Percentiles rank a stretch among this genome's conserved stretches.
Conservation (phyloP, 2,329 filamentous ascomycete genomes). For the Aspergillus pseudoterreus region DNA sequence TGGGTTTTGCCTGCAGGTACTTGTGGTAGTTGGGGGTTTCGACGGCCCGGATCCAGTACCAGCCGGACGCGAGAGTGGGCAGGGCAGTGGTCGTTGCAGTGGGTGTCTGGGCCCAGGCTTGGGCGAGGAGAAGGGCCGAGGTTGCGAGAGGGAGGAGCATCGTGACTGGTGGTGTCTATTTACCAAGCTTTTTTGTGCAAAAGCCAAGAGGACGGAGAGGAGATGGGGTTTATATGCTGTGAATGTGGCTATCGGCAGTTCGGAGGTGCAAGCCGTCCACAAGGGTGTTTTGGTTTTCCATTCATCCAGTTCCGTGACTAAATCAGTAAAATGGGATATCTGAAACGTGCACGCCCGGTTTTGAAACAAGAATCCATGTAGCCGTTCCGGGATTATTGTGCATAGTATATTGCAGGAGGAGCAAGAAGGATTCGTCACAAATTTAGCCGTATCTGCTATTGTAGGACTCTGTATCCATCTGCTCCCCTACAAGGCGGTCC, state of each 20-base stretch:
- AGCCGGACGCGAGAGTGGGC: conserved; percentile 6
- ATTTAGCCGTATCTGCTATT: too few species aligned
- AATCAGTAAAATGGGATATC: background rate
- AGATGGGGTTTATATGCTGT: background rate
- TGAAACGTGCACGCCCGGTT: background rate
- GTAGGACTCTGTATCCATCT: too few species aligned
- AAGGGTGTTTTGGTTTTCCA: background rate
- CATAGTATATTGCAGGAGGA: too few species aligned
- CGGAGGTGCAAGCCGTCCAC: background rate
- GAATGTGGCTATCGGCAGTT: background rate
- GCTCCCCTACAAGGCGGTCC: too few species aligned
- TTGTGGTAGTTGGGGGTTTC: conserved; percentile 9
- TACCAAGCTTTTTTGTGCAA: background rate
- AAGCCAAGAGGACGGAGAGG: background rate
- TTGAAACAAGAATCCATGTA: background rate
- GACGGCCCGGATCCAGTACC: conserved; percentile 10
- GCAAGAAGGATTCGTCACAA: too few species aligned
- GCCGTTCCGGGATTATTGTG: too few species aligned
- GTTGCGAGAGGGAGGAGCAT: background rate
- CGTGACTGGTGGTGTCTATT: background rate
- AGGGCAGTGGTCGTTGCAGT: conserved; percentile 3
- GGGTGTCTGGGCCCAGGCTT: conserved; percentile 4
- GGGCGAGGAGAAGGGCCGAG: conserved; percentile 1
- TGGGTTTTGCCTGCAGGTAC: conserved; percentile 11
- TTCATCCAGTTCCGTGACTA: conserved; percentile 1